Base-by-base conservation (phyloP, 2,329 filamentous ascomycete species). In the Hymenoscyphus infarciens region DNA sequence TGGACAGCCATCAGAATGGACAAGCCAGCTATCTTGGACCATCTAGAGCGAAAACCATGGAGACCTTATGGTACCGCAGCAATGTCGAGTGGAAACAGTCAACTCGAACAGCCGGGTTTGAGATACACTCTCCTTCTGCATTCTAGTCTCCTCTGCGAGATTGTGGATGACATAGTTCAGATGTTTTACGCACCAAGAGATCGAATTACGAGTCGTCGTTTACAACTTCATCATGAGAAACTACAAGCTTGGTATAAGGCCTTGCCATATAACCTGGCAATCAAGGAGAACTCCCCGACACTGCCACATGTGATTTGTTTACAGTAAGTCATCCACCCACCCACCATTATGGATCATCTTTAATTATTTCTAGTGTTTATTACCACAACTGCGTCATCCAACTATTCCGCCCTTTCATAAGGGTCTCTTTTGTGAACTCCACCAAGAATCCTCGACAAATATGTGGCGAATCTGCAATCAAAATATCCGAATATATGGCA, bases 131-230 rank as follows among this genome's bases (percentile, higher is more conserved):
- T 68, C 6, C 53, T 67, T 7, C 27, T 61, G 1, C 61, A 69
- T n/a, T 16, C 22, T 67, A 87, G 86, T 70, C 83, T 85, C 69
- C 79, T 92, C 56, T 89, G 86, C 69, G 87, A 91, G 75, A 81
- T 91, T 3, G 84, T 90, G 1, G 88, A 90, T 72, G 84, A 90
- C 33, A 64, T 62, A 19, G 29, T 68, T n/a, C 65, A 68, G 70
- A 82, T 90, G 57, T 83, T 91, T 27, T 88, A 90, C 71, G 88
- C 88, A 5, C 88, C 88, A 0, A 84, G 82, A 22, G 82, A 83
- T 65, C 84, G 85, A 5, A 79, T 90, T 60, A 88, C 85, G 0
- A 86, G 86, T 67, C 81, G 82, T 39, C 77, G 90, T 4, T 77
- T 90, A n/a, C 81, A 79, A 58, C 84, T 85, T 38, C 89, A 91